Evolutionary conservation across 2,329 filamentous ascomycete species (phyloP), one percentile per base, ranked within the genome.

Genomic region (Periglandula ipomoeae): DNA sequence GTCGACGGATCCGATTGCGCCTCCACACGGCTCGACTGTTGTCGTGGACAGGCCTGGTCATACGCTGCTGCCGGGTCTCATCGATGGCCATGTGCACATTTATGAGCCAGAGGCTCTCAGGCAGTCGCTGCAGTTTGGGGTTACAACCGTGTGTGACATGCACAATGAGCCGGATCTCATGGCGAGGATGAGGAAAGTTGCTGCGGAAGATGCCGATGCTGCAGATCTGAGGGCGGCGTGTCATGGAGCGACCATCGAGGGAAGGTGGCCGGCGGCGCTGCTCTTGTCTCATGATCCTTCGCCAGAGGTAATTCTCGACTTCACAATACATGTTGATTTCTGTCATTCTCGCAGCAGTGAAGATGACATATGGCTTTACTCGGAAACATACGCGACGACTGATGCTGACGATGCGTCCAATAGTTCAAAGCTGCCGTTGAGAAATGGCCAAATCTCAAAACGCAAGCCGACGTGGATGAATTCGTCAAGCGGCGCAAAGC

Each of bases 111-210:
- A 69, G 2, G 48, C 47, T 37, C 55, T 74, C 1, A 64, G 64
- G 1, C 71, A 76, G 52, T 63, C 68, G 2, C 58, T 76, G 2
- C 62, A 66, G 2, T 76, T 76, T 47, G 73, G 74, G 2, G 68
- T 76, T 10, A 77, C 73, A 0, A 77, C 74, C 1, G 70, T 75
- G 3, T 70, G 68, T 47, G 73, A 76, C 34, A 72, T 76, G 71
- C 69, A 73, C 35, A 68, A 68, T 13, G 65, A 69, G 44, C 54
- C 60, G 3, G 53, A 46, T 19, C 61, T 65, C 49, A 63, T 66
- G 15, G 52, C 55, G 37, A 61, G 60, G 41, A 55, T 66, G 19
- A 58, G 57, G 23, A 59, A 58, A 51, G 57, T 61, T 32, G 53
- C 53, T 8, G 44, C 35, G 8, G 50, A 45, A 0, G 53, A 53